phyloP scores from a whole-genome alignment of 176 grass and related monocot genomes.

The Triticum turgidum region DNA sequence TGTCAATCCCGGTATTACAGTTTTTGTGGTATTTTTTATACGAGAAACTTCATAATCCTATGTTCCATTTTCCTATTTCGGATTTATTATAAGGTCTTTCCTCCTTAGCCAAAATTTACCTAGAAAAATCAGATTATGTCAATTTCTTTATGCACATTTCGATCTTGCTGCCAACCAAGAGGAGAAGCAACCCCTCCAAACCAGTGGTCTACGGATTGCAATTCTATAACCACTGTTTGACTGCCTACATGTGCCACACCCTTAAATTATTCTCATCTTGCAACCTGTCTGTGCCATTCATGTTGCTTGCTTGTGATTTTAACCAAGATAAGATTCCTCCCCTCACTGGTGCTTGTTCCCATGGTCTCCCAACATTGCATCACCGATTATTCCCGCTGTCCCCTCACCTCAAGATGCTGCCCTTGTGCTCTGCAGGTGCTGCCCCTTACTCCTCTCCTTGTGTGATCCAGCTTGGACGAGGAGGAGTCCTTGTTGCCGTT shows the following conservation, averaged over 20 bases:
- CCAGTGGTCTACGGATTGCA: slow-evolving; percentile 23
- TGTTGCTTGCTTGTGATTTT: slow-evolving; percentile 44
- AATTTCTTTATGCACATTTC: slow-evolving; percentile 27
- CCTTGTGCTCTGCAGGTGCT: slow-evolving; percentile 65
- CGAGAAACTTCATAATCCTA: neutral
- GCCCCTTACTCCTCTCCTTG: slow-evolving; percentile 11
- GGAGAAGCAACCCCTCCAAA: neutral
- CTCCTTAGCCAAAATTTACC: neutral
- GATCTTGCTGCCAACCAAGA: neutral
- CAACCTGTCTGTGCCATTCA: slow-evolving; percentile 35
- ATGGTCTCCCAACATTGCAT: slow-evolving; percentile 83
- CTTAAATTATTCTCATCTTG: slow-evolving; percentile 20
- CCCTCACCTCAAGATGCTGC: slow-evolving; percentile 66
- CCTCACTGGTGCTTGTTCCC: slow-evolving; percentile 60
- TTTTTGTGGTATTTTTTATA: neutral
- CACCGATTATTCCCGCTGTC: slow-evolving; percentile 70
- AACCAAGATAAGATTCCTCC: slow-evolving; percentile 69
- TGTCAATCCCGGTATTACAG: neutral
- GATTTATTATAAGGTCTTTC: neutral
- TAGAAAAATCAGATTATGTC: neutral
- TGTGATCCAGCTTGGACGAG: slow-evolving; percentile 44
- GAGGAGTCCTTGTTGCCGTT: slow-evolving; percentile 39
- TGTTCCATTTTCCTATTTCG: neutral
- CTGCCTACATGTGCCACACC: slow-evolving; percentile 43
- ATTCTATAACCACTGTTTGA: slow-evolving; percentile 54